These are phyloP conservation scores for Dactylonectria estremocensis DNA, from an alignment of 2,329 filamentous ascomycete genomes.

Conservation along the genomic window DNA sequence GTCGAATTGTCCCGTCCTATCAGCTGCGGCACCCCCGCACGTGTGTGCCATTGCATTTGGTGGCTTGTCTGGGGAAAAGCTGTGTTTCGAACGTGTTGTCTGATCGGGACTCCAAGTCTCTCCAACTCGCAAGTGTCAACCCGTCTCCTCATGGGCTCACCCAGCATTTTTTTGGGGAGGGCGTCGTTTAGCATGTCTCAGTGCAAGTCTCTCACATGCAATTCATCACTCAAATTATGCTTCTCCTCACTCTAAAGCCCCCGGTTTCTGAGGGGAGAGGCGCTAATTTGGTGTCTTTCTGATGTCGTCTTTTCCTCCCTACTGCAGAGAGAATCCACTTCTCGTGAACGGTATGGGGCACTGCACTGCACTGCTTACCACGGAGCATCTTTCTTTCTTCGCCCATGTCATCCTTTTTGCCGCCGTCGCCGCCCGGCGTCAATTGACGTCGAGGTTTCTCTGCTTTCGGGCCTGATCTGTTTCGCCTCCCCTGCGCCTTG, in stretches of 20 bases:
- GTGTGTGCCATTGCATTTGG: conserved; percentile 17
- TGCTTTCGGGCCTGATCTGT: conserved; percentile 26
- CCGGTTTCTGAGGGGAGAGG: background rate
- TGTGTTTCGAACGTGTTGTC: background rate
- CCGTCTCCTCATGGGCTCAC: background rate
- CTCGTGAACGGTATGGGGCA: background rate
- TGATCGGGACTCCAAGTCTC: background rate
- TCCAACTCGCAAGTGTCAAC: background rate
- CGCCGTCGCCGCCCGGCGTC: conserved; percentile 19
- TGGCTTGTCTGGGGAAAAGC: conserved; percentile 16
- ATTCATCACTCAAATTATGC: background rate
- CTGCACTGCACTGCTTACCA: no score
- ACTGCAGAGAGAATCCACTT: background rate
- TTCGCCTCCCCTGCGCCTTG: conserved; percentile 4
- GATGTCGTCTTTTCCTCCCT: background rate
- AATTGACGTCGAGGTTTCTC: background rate
- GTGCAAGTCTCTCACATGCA: background rate
- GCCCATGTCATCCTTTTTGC: conserved; percentile 1
- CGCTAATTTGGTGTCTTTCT: background rate
- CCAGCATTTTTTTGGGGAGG: no score
- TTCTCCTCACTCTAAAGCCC: background rate
- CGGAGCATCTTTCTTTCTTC: background rate
- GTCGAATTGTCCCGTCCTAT: conserved; percentile 15
- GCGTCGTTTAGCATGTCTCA: background rate
- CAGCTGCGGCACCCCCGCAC: conserved; percentile 23